phyloP scores from a whole-genome alignment of 2,329 filamentous ascomycete species.

The Fusarium verticillioides region DNA sequence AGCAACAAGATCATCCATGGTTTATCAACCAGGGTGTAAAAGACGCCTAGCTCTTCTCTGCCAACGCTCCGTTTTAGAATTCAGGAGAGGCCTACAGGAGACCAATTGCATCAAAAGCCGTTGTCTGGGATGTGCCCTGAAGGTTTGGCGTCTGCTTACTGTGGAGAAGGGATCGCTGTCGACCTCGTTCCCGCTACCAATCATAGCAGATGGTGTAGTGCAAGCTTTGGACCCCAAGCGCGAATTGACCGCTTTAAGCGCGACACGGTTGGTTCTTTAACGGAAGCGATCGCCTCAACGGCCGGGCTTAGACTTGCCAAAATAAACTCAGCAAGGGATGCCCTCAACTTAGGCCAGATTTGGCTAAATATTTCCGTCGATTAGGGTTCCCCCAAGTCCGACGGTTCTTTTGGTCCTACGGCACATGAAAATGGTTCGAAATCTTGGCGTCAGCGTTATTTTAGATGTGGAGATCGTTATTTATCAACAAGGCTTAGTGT shows the following conservation, averaged over 20 bases:
- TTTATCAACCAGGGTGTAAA: neutral
- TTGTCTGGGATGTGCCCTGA: neutral
- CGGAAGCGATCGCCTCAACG: neutral
- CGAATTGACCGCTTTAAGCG: neutral
- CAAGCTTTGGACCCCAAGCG: neutral
- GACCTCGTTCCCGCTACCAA: neutral
- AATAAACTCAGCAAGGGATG: neutral
- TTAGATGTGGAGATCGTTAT: neutral
- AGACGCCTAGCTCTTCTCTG: neutral
- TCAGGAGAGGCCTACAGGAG: neutral
- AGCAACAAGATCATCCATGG: neutral
- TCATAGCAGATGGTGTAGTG: neutral
- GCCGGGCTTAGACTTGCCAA: neutral
- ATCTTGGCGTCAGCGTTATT: neutral
- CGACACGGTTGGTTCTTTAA: neutral
- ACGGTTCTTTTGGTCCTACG: neutral
- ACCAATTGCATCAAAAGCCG: neutral
- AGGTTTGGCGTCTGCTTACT: neutral
- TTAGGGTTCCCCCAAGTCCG: neutral
- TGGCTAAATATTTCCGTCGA: neutral
- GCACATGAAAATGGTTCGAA: neutral
- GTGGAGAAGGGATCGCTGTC: neutral
- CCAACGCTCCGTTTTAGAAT: neutral
- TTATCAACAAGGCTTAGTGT: neutral
- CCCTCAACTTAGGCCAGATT: fast-evolving